phyloP scores from a whole-genome alignment of 2,329 filamentous ascomycete species.

The Graphilbum fragrans region DNA sequence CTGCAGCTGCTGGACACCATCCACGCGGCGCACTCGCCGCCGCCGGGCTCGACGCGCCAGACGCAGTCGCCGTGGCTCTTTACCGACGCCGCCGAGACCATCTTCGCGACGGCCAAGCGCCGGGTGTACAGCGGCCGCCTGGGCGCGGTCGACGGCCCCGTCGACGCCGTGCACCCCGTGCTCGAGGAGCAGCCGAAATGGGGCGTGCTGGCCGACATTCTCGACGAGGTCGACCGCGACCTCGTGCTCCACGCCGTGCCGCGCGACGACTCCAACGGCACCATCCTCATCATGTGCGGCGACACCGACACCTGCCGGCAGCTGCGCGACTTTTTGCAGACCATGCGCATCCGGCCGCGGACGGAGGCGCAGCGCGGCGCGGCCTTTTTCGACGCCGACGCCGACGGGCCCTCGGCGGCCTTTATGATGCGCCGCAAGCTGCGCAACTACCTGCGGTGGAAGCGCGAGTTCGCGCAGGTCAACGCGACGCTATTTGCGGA shows the following conservation, averaged over 20 bases:
- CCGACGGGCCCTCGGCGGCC: constrained; percentile 56
- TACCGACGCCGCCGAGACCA: constrained; percentile 83
- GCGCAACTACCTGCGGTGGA: constrained; percentile 82
- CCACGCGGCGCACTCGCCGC: constrained; percentile 77
- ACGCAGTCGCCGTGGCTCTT: constrained; percentile 95
- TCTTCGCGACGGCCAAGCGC: constrained; percentile 81
- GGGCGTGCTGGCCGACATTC: constrained; percentile 73
- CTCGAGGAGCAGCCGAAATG: constrained; percentile 95
- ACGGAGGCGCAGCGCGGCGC: constrained; percentile 18
- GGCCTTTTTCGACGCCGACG: constrained; percentile 35
- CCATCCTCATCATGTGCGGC: constrained; percentile 89
- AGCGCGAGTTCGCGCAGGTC: constrained; percentile 75
- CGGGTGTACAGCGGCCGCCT: constrained; percentile 70
- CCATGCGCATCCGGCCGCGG: constrained; percentile 66
- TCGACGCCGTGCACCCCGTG: constrained; percentile 54
- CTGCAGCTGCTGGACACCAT: constrained; percentile 91
- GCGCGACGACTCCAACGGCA: constrained; percentile 78
- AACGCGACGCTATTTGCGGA: constrained; percentile 68
- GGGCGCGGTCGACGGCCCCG: constrained; percentile 30
- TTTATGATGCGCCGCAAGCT: constrained; percentile 87
- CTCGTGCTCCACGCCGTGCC: constrained; percentile 65
- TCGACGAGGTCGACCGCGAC: constrained; percentile 82
- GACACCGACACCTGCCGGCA: constrained; percentile 80
- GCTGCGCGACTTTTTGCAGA: constrained; percentile 80
- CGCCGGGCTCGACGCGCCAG: constrained; percentile 75